Evolutionary conservation across 2,329 filamentous ascomycete genomes (phyloP).

Genomic region (Colletotrichum sp.): DNA sequence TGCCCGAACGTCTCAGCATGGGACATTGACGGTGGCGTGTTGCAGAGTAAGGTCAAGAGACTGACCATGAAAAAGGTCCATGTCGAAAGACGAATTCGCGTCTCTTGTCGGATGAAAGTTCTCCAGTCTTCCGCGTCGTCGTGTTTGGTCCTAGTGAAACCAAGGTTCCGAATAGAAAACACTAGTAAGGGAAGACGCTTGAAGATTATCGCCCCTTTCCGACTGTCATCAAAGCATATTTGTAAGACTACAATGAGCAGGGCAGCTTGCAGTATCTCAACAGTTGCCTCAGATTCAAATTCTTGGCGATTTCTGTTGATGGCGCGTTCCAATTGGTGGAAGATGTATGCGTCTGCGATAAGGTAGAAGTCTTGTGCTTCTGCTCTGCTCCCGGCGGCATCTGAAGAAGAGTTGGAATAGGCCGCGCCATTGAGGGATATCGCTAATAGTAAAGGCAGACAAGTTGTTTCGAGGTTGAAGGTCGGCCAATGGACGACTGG

Average conservation of each 20-base stretch:
- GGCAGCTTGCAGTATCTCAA: not conserved
- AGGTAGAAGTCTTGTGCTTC: not conserved
- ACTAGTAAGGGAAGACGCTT: not conserved
- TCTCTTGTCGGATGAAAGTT: not conserved
- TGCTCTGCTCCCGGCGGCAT: not conserved
- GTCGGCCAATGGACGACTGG: not conserved
- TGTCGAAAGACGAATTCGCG: not conserved
- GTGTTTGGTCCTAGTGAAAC: not conserved
- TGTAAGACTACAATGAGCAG: not conserved
- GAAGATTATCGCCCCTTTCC: not conserved
- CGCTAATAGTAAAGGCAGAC: not conserved
- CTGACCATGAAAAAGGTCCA: not conserved
- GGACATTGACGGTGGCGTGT: not conserved
- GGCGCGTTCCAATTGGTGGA: not conserved
- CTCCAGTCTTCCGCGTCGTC: rapidly evolving
- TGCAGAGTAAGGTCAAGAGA: not conserved
- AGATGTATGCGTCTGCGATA: not conserved
- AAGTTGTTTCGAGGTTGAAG: not conserved
- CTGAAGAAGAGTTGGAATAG: not conserved
- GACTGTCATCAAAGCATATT: not conserved
- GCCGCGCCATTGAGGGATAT: not conserved
- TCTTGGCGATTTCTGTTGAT: rapidly evolving
- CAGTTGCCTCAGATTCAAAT: rapidly evolving
- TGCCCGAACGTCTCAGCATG: not conserved
- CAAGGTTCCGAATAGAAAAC: not conserved